phyloP scores from a whole-genome alignment of 176 grass and related monocot genomes.

The Olyra latifolia region DNA sequence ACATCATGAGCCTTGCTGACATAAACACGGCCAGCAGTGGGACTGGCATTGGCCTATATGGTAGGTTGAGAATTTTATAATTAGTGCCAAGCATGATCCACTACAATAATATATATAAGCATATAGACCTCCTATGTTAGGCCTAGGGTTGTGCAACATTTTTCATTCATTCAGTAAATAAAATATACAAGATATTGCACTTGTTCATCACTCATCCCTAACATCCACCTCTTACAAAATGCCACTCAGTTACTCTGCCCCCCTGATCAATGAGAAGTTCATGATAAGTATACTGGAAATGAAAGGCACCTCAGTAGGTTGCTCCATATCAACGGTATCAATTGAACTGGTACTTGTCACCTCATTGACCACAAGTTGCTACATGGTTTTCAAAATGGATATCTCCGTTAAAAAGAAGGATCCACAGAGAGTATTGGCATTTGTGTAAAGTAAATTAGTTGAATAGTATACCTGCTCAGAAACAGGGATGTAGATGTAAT shows the following conservation, averaged over 20 bases:
- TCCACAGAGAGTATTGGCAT: background rate
- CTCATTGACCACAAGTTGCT: slow-evolving; percentile 58
- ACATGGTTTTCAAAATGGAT: slow-evolving; percentile 37
- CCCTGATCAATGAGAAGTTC: background rate
- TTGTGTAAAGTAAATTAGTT: slow-evolving; percentile 28
- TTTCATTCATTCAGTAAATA: background rate
- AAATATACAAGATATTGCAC: background rate
- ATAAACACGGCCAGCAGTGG: slow-evolving; percentile 53
- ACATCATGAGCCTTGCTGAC: slow-evolving; percentile 87
- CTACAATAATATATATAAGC: slow-evolving; percentile 11
- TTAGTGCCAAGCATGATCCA: slow-evolving; percentile 11
- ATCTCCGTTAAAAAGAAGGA: slow-evolving; percentile 21
- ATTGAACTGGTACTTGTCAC: slow-evolving; percentile 57
- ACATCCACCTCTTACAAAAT: background rate
- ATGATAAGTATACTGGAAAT: slow-evolving; percentile 28
- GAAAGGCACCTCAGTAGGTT: slow-evolving; percentile 57
- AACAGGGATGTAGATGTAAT: slow-evolving; percentile 86
- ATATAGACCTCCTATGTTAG: no score
- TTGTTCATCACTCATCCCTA: background rate
- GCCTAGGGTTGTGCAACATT: background rate
- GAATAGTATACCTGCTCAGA: slow-evolving; percentile 53
- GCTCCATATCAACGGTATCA: slow-evolving; percentile 42
- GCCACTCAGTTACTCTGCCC: background rate
- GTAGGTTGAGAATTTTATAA: background rate
- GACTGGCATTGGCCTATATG: slow-evolving; percentile 56